Conservation (phyloP, 495 filamentous ascomycete species). For the Daldinia childiae region DNA sequence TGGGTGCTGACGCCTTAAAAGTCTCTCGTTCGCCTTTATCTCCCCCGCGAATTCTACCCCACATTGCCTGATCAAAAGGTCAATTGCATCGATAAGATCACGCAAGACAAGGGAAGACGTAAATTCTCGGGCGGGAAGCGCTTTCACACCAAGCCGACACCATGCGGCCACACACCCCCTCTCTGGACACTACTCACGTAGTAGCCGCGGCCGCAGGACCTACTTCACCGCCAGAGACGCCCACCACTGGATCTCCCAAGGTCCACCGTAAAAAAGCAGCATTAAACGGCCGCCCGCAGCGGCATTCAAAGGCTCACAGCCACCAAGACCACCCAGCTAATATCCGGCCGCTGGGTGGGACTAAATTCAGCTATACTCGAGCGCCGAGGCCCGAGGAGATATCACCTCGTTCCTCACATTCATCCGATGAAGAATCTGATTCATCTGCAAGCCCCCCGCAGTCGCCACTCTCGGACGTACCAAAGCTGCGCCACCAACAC, state of each 20-base stretch:
- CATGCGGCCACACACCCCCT: constrained; percentile 62
- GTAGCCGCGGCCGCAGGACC: constrained; percentile 51
- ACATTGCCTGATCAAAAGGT: constrained; percentile 46
- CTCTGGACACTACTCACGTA: constrained; percentile 55
- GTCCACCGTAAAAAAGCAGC: constrained; percentile 48
- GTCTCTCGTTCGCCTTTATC: constrained; percentile 42
- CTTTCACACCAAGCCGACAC: constrained; percentile 39
- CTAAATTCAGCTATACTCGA: constrained; percentile 54
- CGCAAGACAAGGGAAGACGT: constrained; percentile 38
- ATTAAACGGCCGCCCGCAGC: constrained; percentile 41
- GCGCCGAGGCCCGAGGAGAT: constrained; percentile 56
- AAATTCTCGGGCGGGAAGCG: constrained; percentile 40
- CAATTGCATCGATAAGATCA: constrained; percentile 51
- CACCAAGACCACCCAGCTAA: constrained; percentile 45
- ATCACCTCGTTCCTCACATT: constrained; percentile 61
- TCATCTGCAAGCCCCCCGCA: constrained; percentile 46
- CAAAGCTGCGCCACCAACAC: constrained; percentile 42
- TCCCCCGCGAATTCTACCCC: constrained; percentile 51
- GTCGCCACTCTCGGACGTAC: constrained; percentile 48
- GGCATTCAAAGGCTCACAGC: constrained; percentile 34
- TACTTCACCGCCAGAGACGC: constrained; percentile 64
- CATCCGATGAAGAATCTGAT: constrained; percentile 47
- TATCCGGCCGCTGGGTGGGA: constrained; percentile 54
- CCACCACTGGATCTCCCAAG: constrained; percentile 55
- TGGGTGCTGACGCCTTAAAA: constrained; percentile 60